Evolutionary conservation across 768 basidiomycete genomes (phyloP).

Genomic region (Termitomyces sp.): DNA sequence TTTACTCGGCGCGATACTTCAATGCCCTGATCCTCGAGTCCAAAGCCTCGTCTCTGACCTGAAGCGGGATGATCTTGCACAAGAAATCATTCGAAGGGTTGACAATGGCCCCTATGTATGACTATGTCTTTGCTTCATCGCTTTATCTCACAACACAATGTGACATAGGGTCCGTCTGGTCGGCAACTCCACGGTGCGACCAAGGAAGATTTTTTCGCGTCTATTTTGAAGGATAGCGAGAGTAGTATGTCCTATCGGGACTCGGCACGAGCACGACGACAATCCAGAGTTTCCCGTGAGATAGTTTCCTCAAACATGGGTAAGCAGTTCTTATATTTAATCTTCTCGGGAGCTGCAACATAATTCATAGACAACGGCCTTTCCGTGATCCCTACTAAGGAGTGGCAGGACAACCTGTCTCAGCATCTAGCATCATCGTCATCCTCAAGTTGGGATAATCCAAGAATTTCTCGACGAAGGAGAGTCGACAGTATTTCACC

Average conservation of each 20-base stretch:
- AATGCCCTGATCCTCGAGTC: slow-evolving; percentile 63
- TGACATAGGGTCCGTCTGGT: slow-evolving; percentile 60
- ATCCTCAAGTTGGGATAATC: slow-evolving; percentile 17
- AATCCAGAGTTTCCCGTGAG: slow-evolving; percentile 74
- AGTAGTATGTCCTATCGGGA: slow-evolving; percentile 38
- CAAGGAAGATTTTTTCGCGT: slow-evolving; percentile 77
- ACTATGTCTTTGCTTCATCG: neutral
- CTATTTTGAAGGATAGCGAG: slow-evolving; percentile 59
- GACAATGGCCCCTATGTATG: slow-evolving; percentile 77
- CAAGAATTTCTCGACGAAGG: slow-evolving; percentile 14
- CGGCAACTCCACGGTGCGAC: slow-evolving; percentile 60
- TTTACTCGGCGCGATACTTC: slow-evolving; percentile 75
- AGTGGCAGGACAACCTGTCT: slow-evolving; percentile 76
- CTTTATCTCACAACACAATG: neutral
- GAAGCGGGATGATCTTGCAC: slow-evolving; percentile 67
- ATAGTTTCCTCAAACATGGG: slow-evolving; percentile 73
- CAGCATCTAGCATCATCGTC: slow-evolving; percentile 41
- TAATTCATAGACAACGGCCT: slow-evolving; percentile 46
- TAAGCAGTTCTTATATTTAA: slow-evolving; percentile 12
- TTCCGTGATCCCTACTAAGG: slow-evolving; percentile 60
- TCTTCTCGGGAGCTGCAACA: neutral
- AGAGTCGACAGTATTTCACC: slow-evolving; percentile 27
- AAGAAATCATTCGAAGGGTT: slow-evolving; percentile 72
- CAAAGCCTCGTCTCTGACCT: slow-evolving; percentile 59
- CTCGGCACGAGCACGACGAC: slow-evolving; percentile 57